Conservation (phyloP, 2,329 filamentous ascomycete genomes). For the Salinomyces thailandicus region DNA sequence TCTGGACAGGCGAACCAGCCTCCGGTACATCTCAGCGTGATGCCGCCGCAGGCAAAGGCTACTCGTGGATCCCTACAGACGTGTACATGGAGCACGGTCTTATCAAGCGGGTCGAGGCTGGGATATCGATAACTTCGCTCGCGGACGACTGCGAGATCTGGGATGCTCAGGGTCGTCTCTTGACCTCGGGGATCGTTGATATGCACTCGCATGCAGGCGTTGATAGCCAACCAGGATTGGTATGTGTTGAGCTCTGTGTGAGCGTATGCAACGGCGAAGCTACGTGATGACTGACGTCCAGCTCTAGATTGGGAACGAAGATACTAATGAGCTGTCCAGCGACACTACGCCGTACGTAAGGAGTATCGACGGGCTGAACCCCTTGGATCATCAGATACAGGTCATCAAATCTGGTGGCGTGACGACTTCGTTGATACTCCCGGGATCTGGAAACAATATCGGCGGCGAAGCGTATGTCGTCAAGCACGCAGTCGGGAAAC, state of each 20-base stretch:
- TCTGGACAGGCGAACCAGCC: conserved; percentile 55
- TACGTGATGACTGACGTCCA: too few species aligned
- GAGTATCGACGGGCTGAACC: conserved; percentile 54
- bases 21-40: conserved; percentile 44
- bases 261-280: too few species aligned
- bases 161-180: conserved; percentile 49
- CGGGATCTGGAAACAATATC: conserved; percentile 60
- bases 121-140: conserved; percentile 35
- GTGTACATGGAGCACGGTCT: conserved; percentile 52
- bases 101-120: conserved; percentile 43
- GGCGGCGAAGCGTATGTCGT: conserved; percentile 60
- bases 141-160: conserved; percentile 42
- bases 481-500: conserved; percentile 54
- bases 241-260: too few species aligned
- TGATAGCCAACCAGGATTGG: conserved; percentile 44
- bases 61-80: conserved; percentile 50
- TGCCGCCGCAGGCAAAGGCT: conserved; percentile 49
- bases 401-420: conserved; percentile 65
- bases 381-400: conserved; percentile 53
- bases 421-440: conserved; percentile 56
- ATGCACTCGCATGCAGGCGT: conserved; percentile 61
- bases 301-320: conserved; percentile 41
- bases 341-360: conserved; percentile 60
- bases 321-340: conserved; percentile 53
- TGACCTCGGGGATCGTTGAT: conserved; percentile 59